Base-by-base conservation (phyloP, 2,329 filamentous ascomycete species). In the Lachnum nothofagi region DNA sequence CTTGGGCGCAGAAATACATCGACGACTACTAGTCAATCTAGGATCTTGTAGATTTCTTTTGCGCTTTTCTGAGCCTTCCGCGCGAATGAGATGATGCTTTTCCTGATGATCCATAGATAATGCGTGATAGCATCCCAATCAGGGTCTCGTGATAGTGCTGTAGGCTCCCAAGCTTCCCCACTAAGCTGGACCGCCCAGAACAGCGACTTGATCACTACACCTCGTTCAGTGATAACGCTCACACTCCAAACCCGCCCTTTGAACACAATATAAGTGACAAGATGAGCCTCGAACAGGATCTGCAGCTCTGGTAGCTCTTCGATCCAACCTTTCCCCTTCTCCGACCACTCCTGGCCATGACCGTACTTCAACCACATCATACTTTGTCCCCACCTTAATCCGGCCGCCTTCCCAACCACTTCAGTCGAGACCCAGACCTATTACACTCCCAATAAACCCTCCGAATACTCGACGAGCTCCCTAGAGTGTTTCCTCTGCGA, bases 301-400 rank as follows among this genome's bases (percentile, higher is more conserved):
- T 53, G n/a, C 44, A 56, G 57, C 58, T 60, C 55, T 52, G 54
- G 48, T 61, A 60, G 56, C 58, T 53, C 57, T 56, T 19, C 8
- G 16, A 20, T 8, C n/a, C 19, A 41, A 22, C 19, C 20, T 19
- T 40, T 44, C 2, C 10, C 34, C 9, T 37, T 22, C 12, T 17
- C 34, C 34, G 34, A 22, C 34, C 19, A 4, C 17, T 23, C 23
- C 41, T 42, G 29, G 48, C 23, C 25, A 44, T 46, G 42, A 50
- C 33, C 46, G 23, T 19, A 35, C 48, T 25, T 52, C 42, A 35
- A 35, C 25, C 19, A 44, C 23, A 17, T 24, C 44, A 37, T 41
- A 40, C 44, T 12, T 33, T 12, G 12, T 23, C 17, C 29, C 16
- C 38, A 44, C 37, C 44, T 45, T 31, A 10, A 37, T 33, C 19